phyloP scores from a whole-genome alignment of 805 yeast species.

The Pichia exigua region DNA sequence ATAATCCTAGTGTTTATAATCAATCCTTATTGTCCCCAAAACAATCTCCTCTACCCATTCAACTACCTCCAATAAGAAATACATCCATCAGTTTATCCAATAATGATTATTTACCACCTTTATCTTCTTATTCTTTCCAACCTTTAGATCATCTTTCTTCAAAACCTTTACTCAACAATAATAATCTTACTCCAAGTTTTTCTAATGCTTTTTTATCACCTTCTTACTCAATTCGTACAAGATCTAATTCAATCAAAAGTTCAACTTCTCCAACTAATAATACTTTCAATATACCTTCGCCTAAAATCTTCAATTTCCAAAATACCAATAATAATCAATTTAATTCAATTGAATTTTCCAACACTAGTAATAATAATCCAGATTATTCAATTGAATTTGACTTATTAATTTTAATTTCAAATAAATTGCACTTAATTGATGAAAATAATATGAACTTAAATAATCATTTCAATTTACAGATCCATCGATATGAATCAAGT shows the following conservation, averaged over 20 bases:
- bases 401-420: background rate
- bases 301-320: background rate
- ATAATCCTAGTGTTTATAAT: background rate
- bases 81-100: background rate
- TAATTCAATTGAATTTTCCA: background rate
- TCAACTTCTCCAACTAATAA: background rate
- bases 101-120: background rate
- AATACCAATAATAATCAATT: background rate
- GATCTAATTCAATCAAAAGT: background rate
- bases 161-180: background rate
- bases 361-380: background rate
- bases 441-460: background rate
- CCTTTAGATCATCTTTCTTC: background rate
- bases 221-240: background rate
- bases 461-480: background rate
- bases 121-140: background rate
- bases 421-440: conserved; percentile 3
- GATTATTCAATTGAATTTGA: conserved; percentile 2
- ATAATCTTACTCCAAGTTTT: background rate
- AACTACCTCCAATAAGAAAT: conserved; percentile 3
- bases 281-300: background rate
- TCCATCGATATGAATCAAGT: background rate
- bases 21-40: background rate
- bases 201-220: background rate
- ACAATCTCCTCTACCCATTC: background rate